A percentile compares a stretch with the other conserved stretches of the same genome.
Evolutionary conservation across 108 stramenopile genomes (phyloP).

Genomic region (Cyclostephanos invisitatus): DNA sequence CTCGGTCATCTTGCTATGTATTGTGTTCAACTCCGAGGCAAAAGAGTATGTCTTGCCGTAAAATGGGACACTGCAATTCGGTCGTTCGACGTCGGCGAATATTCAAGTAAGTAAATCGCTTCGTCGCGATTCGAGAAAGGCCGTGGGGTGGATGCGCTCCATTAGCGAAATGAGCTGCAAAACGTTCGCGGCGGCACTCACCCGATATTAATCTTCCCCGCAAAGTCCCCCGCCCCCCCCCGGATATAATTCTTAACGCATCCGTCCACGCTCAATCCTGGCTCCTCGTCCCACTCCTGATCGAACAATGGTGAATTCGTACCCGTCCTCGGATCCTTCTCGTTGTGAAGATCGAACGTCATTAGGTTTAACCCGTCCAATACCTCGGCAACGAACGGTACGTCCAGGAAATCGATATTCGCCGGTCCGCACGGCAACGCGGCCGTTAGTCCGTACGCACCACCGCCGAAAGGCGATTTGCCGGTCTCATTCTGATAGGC

Average conservation of each 20-base stretch:
- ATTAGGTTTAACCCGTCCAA: constrained; percentile 36
- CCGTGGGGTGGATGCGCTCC: too few relatives aligned
- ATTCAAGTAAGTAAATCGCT: too few relatives aligned
- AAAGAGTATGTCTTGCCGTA: constrained; percentile 37
- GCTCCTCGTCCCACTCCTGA: constrained; percentile 35
- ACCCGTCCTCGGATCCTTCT: constrained; percentile 27
- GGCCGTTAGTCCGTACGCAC: constrained; percentile 34
- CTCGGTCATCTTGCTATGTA: constrained; percentile 6
- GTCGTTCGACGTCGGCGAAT: too few relatives aligned
- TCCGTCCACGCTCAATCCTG: constrained; percentile 37
- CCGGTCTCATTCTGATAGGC: constrained; percentile 24
- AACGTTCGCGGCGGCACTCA: background rate
- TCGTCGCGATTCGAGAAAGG: too few relatives aligned
- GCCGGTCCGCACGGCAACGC: constrained; percentile 38
- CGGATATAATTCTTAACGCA: constrained; percentile 37
- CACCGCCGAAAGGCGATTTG: background rate
- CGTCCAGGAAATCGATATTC: constrained; percentile 37
- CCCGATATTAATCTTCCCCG: constrained; percentile 34
- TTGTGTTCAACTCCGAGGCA: constrained; percentile 43
- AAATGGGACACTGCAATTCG: constrained; percentile 12
- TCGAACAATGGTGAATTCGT: constrained; percentile 37
- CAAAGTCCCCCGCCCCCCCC: constrained; percentile 22
- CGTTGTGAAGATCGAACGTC: constrained; percentile 39
- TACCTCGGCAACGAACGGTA: constrained; percentile 14
- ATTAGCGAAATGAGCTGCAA: too few relatives aligned